These are phyloP conservation scores for Eucalyptus tenuipes DNA, from an alignment of 345 rosid genomes.

Conservation along the genomic window DNA sequence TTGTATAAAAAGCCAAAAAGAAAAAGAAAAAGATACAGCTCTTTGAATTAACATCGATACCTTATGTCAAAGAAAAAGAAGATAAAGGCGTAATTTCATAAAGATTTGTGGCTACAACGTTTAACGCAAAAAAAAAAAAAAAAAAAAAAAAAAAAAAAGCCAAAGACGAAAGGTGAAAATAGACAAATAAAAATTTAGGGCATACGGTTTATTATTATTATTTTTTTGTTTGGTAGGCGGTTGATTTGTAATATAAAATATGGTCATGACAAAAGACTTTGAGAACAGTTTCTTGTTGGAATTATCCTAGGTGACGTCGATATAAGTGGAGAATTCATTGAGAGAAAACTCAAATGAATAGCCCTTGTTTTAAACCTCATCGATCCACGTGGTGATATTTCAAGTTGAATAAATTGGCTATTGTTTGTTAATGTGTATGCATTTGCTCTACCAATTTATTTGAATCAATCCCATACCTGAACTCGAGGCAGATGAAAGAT, in stretches of 20 bases:
- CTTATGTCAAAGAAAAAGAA: not conserved
- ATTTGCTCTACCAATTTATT: not conserved
- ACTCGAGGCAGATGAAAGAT: not conserved
- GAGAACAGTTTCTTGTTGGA: not conserved
- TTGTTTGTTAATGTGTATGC: not conserved
- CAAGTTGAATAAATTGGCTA: not conserved
- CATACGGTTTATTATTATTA: not conserved
- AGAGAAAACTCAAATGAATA: not conserved
- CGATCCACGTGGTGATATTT: not conserved
- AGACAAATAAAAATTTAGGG: not conserved
- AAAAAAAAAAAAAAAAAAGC: not conserved
- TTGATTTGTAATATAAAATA: not conserved
- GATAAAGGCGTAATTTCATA: not conserved
- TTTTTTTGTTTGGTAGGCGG: not conserved
- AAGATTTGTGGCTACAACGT: not conserved
- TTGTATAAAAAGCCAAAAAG: not conserved
- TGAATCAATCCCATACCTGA: not conserved
- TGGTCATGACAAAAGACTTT: not conserved
- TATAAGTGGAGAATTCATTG: not conserved
- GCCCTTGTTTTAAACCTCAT: not conserved
- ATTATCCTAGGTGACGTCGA: not conserved
- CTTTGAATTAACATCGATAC: too few species aligned
- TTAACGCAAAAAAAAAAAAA: not conserved
- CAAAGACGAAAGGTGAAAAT: not conserved
- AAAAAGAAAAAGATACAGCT: too few species aligned